phyloP scores from a whole-genome alignment of 257 asterid species.

The Lantana camara region DNA sequence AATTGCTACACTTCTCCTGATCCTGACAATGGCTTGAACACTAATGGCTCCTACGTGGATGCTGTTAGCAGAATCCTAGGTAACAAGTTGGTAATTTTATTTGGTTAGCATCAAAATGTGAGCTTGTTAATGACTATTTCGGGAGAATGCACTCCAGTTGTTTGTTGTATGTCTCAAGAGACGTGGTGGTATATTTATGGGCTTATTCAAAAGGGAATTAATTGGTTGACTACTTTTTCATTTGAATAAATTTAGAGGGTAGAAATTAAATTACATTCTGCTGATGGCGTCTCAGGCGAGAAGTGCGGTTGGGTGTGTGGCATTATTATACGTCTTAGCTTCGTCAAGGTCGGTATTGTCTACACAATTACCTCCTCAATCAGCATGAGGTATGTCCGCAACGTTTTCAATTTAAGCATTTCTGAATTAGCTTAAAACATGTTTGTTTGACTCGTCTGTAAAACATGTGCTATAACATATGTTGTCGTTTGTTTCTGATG shows the following conservation, averaged over 20 bases:
- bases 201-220: neutral
- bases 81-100: neutral
- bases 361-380: conserved; percentile 45
- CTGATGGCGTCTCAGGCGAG: conserved; percentile 35
- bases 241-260: neutral
- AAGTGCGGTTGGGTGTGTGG: conserved; percentile 39
- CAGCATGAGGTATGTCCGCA: conserved; percentile 47
- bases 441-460: too few relatives aligned
- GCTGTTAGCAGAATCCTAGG: conserved; percentile 61
- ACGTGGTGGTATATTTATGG: too few relatives aligned
- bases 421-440: neutral
- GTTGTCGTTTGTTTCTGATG: neutral
- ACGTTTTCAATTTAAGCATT: too few relatives aligned
- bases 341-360: conserved; percentile 45
- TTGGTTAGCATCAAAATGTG: too few relatives aligned
- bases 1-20: conserved; percentile 59
- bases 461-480: too few relatives aligned
- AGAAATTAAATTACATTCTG: neutral
- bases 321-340: conserved; percentile 38
- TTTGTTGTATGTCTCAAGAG: too few relatives aligned
- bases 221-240: neutral
- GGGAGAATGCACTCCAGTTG: too few relatives aligned
- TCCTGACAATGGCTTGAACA: conserved; percentile 25
- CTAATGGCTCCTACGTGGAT: conserved; percentile 59
- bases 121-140: too few relatives aligned